phyloP scores from a whole-genome alignment of 345 rosid genomes.

The Arabidopsis arenosa region DNA sequence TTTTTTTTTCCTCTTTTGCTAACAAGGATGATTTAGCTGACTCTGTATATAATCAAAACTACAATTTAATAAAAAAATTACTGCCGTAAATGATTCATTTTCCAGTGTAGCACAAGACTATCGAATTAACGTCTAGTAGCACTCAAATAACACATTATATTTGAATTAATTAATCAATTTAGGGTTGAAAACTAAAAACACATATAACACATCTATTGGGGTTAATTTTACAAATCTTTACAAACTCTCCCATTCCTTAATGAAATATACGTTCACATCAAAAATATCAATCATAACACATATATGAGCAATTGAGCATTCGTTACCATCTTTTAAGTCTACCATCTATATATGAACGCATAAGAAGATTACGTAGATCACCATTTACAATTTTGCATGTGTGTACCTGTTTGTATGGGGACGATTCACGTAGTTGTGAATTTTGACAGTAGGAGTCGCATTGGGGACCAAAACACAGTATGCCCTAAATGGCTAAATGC shows the following conservation, averaged over 20 bases:
- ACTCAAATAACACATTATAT: no score
- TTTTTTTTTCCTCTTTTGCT: background rate
- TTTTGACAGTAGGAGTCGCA: conserved; percentile 24
- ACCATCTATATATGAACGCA: conserved; percentile 3
- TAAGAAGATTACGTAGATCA: background rate
- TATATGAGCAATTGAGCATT: background rate
- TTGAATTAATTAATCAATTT: background rate
- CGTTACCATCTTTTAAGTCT: no score
- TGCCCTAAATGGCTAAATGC: conserved; percentile 42
- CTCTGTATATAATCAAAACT: background rate
- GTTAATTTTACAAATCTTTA: background rate
- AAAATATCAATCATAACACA: background rate
- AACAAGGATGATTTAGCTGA: no score
- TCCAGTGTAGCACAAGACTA: no score
- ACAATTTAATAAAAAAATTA: background rate
- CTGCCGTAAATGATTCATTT: no score
- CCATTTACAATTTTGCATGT: conserved; percentile 18
- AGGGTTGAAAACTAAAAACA: background rate
- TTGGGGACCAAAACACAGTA: conserved; percentile 39
- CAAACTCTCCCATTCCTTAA: background rate
- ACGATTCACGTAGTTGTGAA: conserved; percentile 17
- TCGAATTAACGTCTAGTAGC: no score
- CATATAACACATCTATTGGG: background rate
- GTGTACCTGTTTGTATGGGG: background rate
- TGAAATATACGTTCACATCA: background rate